These are phyloP conservation scores for Candida mattraensis DNA, from an alignment of 805 yeast genomes.

Conservation along the genomic window DNA sequence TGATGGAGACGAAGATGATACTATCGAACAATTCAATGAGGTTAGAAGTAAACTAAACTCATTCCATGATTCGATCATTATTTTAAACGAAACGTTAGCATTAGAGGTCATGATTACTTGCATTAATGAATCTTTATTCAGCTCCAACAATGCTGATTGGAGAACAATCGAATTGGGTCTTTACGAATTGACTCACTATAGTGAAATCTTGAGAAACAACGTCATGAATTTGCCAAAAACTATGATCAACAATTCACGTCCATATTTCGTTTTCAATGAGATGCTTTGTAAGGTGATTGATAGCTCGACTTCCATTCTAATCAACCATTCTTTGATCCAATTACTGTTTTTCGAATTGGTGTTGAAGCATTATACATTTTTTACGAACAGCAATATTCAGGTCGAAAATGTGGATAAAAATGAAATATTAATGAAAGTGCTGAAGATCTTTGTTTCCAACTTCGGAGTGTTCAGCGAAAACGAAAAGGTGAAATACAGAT, in stretches of 20 bases:
- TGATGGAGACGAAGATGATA: constrained; percentile 63
- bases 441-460: constrained; percentile 76
- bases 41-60: constrained; percentile 70
- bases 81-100: constrained; percentile 38
- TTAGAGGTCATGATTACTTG: constrained; percentile 41
- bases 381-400: constrained; percentile 43
- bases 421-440: constrained; percentile 57
- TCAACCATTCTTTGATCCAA: constrained; percentile 82
- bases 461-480: constrained; percentile 77
- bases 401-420: constrained; percentile 42
- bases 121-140: constrained; percentile 44
- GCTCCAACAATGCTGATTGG: constrained; percentile 52
- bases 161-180: constrained; percentile 82
- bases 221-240: constrained; percentile 68
- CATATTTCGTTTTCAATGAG: constrained; percentile 59
- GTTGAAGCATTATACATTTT: constrained; percentile 71
- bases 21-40: constrained; percentile 76
- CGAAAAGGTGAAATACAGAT: constrained; percentile 74
- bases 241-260: constrained; percentile 64
- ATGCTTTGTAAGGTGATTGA: constrained; percentile 50
- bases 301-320: constrained; percentile 37
- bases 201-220: constrained; percentile 79
- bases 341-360: constrained; percentile 80
- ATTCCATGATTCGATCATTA: constrained; percentile 79
- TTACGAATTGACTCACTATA: constrained; percentile 73